Percentiles rank a stretch among this genome's conserved stretches.
phyloP scores from a whole-genome alignment of 345 rosid genomes.

The Populus tremula region DNA sequence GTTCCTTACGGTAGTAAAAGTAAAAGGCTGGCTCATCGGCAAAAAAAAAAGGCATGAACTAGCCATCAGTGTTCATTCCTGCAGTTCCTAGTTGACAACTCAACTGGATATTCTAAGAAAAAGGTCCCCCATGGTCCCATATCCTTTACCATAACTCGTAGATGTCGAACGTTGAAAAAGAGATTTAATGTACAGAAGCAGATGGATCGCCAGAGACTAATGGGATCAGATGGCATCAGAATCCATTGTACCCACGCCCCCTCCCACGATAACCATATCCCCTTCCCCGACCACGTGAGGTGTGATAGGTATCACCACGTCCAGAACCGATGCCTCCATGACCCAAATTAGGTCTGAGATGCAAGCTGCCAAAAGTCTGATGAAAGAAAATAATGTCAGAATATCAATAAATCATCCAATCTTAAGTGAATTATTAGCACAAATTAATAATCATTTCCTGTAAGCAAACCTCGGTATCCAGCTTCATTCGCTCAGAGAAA shows the following conservation, averaged over 20 bases:
- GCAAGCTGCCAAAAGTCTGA: slow-evolving; percentile 37
- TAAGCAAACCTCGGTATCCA: slow-evolving; percentile 38
- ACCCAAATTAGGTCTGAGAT: slow-evolving; percentile 15
- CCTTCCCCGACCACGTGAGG: slow-evolving; percentile 22
- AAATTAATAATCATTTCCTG: background rate
- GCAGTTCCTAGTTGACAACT: slow-evolving; percentile 10
- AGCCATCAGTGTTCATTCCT: slow-evolving; percentile 12
- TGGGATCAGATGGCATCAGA: slow-evolving; percentile 16
- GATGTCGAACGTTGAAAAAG: slow-evolving; percentile 1
- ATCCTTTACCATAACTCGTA: slow-evolving; percentile 11
- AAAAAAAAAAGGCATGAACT: slow-evolving; percentile 19
- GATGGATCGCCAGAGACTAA: background rate
- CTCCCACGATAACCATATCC: slow-evolving; percentile 36
- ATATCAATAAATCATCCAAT: background rate
- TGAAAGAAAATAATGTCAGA: background rate
- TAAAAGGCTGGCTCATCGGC: slow-evolving; percentile 15
- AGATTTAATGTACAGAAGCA: background rate
- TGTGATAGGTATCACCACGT: slow-evolving; percentile 18
- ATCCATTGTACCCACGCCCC: slow-evolving; percentile 23
- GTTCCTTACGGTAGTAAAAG: background rate
- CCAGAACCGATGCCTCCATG: slow-evolving; percentile 19
- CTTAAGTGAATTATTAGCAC: background rate
- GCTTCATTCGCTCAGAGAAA: slow-evolving; percentile 41
- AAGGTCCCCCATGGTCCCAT: background rate
- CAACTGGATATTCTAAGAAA: slow-evolving; percentile 4